These are phyloP conservation scores for Podospora conica DNA, from an alignment of 495 filamentous ascomycete species.

Conservation along the genomic window DNA sequence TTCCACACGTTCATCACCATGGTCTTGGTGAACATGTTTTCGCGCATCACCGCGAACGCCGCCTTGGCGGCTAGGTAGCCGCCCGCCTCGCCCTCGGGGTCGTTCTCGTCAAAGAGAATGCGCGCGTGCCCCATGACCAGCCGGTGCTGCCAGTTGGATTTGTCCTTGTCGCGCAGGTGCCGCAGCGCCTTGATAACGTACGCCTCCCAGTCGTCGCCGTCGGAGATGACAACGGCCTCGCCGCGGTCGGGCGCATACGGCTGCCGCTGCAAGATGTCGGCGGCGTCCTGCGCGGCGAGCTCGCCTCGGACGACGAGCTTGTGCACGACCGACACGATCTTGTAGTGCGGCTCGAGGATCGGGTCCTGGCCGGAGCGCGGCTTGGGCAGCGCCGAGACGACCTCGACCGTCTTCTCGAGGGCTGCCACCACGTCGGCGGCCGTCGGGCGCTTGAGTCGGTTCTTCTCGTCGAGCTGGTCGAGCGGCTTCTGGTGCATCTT, in stretches of 20 bases:
- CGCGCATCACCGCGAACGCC: slow-evolving; percentile 70
- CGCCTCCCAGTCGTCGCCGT: slow-evolving; percentile 61
- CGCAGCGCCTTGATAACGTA: slow-evolving; percentile 69
- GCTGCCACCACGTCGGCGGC: slow-evolving; percentile 57
- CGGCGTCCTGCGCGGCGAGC: slow-evolving; percentile 37
- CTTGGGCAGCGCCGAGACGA: slow-evolving; percentile 57
- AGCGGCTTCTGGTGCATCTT: slow-evolving; percentile 73
- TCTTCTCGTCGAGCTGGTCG: slow-evolving; percentile 45
- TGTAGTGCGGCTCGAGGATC: slow-evolving; percentile 93
- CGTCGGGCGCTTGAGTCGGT: slow-evolving; percentile 34
- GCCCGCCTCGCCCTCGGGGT: slow-evolving; percentile 19
- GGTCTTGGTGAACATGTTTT: slow-evolving; percentile 90
- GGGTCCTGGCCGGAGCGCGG: slow-evolving; percentile 75
- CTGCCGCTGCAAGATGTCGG: slow-evolving; percentile 40
- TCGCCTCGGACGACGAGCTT: slow-evolving; percentile 62
- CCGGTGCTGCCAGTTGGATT: slow-evolving; percentile 95
- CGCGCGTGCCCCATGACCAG: slow-evolving; percentile 75
- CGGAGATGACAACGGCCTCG: slow-evolving; percentile 34
- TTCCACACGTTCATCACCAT: slow-evolving; percentile 95
- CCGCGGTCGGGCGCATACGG: slow-evolving; percentile 37
- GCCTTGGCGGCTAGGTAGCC: slow-evolving; percentile 42
- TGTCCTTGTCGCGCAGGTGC: slow-evolving; percentile 75
- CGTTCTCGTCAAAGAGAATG: slow-evolving; percentile 56
- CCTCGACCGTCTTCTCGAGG: slow-evolving; percentile 65
- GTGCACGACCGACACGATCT: slow-evolving; percentile 78